Conservation (phyloP, 805 yeast species). For the Yarrowia deformans region DNA sequence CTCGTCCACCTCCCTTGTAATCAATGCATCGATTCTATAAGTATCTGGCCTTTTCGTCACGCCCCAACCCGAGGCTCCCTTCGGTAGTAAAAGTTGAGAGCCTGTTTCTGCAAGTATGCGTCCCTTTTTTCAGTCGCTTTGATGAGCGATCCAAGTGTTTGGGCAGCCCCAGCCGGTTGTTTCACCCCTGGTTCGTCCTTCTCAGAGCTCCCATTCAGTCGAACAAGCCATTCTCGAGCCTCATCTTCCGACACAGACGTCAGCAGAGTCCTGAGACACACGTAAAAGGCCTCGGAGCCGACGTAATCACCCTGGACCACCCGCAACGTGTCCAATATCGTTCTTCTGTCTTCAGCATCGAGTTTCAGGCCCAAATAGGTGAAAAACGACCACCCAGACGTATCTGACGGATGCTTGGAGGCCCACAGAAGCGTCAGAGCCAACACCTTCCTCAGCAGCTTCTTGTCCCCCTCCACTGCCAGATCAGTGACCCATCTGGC, state of each 20-base stretch:
- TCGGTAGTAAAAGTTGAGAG: conserved; percentile 11
- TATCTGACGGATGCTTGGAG: conserved; percentile 47
- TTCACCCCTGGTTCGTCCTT: background rate
- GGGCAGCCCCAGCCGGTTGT: background rate
- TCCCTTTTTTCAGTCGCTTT: background rate
- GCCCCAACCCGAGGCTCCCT: background rate
- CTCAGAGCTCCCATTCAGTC: background rate
- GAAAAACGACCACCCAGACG: conserved; percentile 50
- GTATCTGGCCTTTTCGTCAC: background rate
- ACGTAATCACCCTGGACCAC: conserved; percentile 30
- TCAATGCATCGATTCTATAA: no score
- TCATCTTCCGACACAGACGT: background rate
- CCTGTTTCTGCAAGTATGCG: conserved; percentile 1
- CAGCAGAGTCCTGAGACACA: conserved; percentile 40
- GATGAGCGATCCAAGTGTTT: background rate
- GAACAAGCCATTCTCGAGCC: background rate
- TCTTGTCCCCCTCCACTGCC: conserved; percentile 42
- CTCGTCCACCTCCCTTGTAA: no score
- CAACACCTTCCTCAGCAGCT: conserved; percentile 41
- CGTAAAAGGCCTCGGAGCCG: conserved; percentile 45
- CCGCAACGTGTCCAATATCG: conserved; percentile 16
- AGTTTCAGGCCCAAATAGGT: conserved; percentile 37
- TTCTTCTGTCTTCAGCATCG: background rate
- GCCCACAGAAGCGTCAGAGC: conserved; percentile 9
- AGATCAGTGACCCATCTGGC: conserved; percentile 48